Conservation (phyloP, 768 basidiomycete species). For the Gloeostereum incarnatum region DNA sequence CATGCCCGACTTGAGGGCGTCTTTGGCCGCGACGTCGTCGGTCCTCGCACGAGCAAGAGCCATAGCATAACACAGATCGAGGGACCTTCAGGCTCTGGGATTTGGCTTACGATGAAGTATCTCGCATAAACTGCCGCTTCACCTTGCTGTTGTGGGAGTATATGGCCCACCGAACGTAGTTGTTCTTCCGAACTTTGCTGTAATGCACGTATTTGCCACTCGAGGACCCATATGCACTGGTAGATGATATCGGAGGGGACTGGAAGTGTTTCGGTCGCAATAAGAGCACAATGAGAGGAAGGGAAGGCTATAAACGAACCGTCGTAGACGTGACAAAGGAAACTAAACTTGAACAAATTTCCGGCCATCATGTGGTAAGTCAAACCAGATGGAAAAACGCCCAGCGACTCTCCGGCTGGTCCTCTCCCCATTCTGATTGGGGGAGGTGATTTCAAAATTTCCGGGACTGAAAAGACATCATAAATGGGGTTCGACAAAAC, state of each 20-base stretch:
- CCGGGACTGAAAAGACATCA: neutral
- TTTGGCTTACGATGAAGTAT: no score
- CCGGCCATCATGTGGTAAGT: neutral
- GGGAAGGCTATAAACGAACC: conserved; percentile 6
- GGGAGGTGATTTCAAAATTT: neutral
- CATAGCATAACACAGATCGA: conserved; percentile 1
- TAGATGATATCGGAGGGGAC: conserved; percentile 12
- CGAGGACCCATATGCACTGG: conserved; percentile 12
- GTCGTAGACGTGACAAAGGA: conserved; percentile 10
- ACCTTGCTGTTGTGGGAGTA: conserved; percentile 4
- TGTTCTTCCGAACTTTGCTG: conserved; percentile 11
- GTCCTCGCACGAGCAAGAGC: conserved; percentile 6
- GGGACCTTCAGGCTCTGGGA: conserved; percentile 1
- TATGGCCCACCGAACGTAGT: conserved; percentile 11
- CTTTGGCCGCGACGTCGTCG: conserved; percentile 6
- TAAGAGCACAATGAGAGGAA: neutral
- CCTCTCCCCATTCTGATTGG: neutral
- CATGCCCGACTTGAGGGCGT: no score
- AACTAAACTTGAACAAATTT: conserved; percentile 13
- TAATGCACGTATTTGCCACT: conserved; percentile 11
- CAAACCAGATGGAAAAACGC: neutral
- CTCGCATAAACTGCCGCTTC: no score
- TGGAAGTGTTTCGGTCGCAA: conserved; percentile 4
- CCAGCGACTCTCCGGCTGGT: neutral
- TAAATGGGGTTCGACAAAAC: neutral